Percentiles rank a stretch among this genome's conserved stretches.
phyloP scores from a whole-genome alignment of 1,284 basidiomycete genomes.

The Sanghuangporus weigelae region DNA sequence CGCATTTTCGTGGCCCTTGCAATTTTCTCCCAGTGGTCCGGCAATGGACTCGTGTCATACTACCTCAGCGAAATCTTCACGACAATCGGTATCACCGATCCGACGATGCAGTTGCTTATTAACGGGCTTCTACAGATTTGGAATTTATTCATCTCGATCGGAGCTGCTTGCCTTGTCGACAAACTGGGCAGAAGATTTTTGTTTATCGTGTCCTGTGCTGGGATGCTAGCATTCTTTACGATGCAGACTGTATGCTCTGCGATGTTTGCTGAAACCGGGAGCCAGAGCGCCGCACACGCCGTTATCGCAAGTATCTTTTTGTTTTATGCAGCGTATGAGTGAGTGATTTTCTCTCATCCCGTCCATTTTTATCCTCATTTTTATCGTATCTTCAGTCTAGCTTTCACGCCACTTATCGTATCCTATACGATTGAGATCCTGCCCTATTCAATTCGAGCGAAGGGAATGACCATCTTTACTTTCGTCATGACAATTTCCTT shows the following conservation, averaged over 20 bases:
- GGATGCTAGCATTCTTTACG: constrained; percentile 67
- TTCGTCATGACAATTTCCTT: constrained; percentile 61
- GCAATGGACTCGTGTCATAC: constrained; percentile 54
- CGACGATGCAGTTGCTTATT: constrained; percentile 45
- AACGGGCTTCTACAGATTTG: constrained; percentile 61
- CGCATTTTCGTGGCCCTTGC: constrained; percentile 62
- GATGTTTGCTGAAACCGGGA: constrained; percentile 42
- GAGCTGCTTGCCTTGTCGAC: constrained; percentile 53
- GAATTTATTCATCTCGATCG: constrained; percentile 62
- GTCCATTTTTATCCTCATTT: neutral
- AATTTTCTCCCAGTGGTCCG: constrained; percentile 58
- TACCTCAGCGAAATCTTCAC: constrained; percentile 69
- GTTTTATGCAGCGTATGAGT: constrained; percentile 67
- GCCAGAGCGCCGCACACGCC: constrained; percentile 47
- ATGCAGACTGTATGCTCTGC: constrained; percentile 73
- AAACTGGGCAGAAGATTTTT: constrained; percentile 57
- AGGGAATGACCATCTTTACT: constrained; percentile 71
- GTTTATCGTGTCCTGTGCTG: constrained; percentile 55
- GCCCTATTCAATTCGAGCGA: constrained; percentile 67
- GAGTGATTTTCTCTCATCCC: constrained; percentile 22
- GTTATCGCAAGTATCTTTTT: constrained; percentile 77
- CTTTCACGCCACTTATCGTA: constrained; percentile 70
- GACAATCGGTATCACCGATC: constrained; percentile 64
- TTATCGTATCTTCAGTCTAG: constrained; percentile 38
- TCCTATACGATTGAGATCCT: constrained; percentile 73